These are phyloP conservation scores for Coniochaeta ligniaria DNA, from an alignment of 2,329 filamentous ascomycete species.

Conservation along the genomic window DNA sequence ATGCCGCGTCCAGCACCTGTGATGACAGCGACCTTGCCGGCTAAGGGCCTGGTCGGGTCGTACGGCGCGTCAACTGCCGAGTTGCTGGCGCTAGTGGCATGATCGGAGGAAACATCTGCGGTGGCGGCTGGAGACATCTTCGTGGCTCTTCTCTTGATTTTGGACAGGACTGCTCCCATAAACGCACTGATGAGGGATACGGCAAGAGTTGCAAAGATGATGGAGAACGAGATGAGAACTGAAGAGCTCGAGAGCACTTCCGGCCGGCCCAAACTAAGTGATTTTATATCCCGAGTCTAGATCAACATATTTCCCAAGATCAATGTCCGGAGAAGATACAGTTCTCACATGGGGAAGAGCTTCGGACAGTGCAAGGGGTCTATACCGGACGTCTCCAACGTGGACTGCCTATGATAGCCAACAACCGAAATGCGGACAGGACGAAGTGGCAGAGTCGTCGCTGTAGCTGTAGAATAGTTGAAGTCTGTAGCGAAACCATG, in stretches of 20 bases:
- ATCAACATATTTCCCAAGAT: neutral
- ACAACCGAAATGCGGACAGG: neutral
- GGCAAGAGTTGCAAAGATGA: neutral
- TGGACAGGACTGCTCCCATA: neutral
- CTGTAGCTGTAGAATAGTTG: neutral
- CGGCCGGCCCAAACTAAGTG: neutral
- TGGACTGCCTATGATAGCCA: neutral
- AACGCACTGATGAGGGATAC: neutral
- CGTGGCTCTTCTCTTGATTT: neutral
- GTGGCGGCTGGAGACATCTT: constrained; percentile 1
- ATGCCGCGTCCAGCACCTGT: constrained; percentile 62
- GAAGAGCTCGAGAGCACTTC: neutral
- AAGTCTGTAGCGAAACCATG: neutral
- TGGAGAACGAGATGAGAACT: neutral
- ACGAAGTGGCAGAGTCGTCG: neutral
- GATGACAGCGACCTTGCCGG: constrained; percentile 51
- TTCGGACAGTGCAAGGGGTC: neutral
- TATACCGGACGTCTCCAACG: neutral
- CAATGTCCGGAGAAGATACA: neutral
- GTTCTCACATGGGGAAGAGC: neutral
- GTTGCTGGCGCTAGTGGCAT: neutral
- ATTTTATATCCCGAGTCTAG: neutral
- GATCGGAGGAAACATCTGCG: neutral
- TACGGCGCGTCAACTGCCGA: neutral
- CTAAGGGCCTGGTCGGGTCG: constrained; percentile 17